Evolutionary conservation across 768 basidiomycete genomes (phyloP).

Genomic region (Leucocoprinus leucothites): DNA sequence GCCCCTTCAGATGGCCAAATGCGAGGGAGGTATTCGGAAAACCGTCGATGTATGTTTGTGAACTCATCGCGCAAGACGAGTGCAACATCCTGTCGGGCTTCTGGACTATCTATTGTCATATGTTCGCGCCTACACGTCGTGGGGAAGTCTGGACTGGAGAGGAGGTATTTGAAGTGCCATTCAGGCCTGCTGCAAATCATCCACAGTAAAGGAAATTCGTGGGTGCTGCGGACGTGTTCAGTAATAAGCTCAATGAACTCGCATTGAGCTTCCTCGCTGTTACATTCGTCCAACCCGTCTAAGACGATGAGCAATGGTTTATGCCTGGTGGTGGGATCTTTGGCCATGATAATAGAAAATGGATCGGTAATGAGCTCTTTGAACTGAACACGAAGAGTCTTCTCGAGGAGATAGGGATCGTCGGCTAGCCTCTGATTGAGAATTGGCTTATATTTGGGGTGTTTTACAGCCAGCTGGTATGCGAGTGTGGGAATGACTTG

Average conservation of each 20-base stretch:
- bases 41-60: background rate
- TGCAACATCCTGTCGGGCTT: background rate
- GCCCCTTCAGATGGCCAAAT: background rate
- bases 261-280: background rate
- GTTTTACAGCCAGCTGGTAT: background rate
- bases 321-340: background rate
- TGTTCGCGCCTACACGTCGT: background rate
- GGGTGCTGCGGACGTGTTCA: background rate
- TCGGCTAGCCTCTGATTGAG: background rate
- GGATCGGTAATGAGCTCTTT: background rate
- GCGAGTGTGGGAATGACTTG: background rate
- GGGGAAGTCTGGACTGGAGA: background rate
- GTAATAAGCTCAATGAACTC: background rate
- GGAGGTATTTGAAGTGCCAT: background rate
- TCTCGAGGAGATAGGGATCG: background rate
- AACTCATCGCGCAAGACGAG: background rate
- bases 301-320: background rate
- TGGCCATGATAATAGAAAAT: background rate
- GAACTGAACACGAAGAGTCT: background rate
- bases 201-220: background rate
- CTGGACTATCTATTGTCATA: background rate
- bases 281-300: background rate
- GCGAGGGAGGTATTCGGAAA: background rate
- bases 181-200: conserved; percentile 1
- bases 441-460: background rate